Evolutionary conservation across 2,329 filamentous ascomycete genomes (phyloP).

Genomic region (Cryphonectria nitschkei): DNA sequence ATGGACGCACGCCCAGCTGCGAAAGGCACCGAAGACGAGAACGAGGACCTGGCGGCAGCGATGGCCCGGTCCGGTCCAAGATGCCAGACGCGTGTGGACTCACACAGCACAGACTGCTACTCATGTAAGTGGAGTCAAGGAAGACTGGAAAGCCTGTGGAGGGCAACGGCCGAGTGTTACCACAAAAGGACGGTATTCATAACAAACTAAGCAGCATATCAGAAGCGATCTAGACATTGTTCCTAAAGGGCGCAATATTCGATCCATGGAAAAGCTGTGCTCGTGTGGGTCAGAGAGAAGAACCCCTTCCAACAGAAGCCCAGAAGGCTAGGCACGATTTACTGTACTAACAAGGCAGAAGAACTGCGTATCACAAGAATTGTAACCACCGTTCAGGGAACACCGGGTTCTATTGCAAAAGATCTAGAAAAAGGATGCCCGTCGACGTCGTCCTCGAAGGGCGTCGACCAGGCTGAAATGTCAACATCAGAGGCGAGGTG

Average conservation of each 20-base stretch:
- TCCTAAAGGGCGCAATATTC: not conserved
- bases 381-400: constrained; percentile 1
- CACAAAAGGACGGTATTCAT: not conserved
- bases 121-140: not conserved
- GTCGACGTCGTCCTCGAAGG: constrained; percentile 8
- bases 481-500: constrained; percentile 13
- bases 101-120: not conserved
- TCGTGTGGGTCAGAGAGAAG: constrained; percentile 6
- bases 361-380: not conserved
- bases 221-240: not conserved
- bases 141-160: not conserved
- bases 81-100: not conserved
- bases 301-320: not conserved
- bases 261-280: constrained; percentile 1
- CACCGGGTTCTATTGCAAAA: constrained; percentile 10
- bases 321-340: not conserved
- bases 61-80: not conserved
- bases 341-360: constrained; percentile 8
- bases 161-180: not conserved
- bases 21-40: too few relatives aligned
- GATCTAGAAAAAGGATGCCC: constrained; percentile 20
- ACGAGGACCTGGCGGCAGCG: not conserved
- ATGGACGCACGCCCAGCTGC: not conserved
- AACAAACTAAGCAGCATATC: not conserved
- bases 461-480: constrained; percentile 11